Percentiles rank a stretch among this genome's conserved stretches.
These are phyloP conservation scores for Metschnikowia sp. DNA, from an alignment of 805 yeast species.

Conservation along the genomic window DNA sequence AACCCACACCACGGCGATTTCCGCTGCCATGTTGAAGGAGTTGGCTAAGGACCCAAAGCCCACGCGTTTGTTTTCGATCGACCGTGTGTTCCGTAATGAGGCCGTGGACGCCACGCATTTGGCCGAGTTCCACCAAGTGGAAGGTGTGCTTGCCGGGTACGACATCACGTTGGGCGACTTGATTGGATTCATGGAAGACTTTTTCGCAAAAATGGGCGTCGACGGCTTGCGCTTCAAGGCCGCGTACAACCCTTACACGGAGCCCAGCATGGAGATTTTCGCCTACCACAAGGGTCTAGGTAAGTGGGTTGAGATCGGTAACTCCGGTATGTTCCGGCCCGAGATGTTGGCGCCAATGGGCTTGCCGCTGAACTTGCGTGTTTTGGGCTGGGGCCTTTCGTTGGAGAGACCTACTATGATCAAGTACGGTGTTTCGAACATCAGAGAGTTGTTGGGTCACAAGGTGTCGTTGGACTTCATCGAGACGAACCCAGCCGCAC, in stretches of 20 bases:
- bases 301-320: conserved; percentile 99
- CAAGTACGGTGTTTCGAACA: conserved; percentile 91
- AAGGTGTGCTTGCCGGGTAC: conserved; percentile 97
- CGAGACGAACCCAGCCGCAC: conserved; percentile 95
- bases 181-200: conserved; percentile 97
- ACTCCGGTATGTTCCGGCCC: conserved; percentile 99
- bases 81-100: conserved; percentile 98
- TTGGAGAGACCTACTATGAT: conserved; percentile 99
- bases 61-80: conserved; percentile 88
- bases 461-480: conserved; percentile 92
- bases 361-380: conserved; percentile 88
- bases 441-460: conserved; percentile 95
- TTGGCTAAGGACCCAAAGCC: conserved; percentile 89
- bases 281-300: conserved; percentile 93
- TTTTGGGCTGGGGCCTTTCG: conserved; percentile 95
- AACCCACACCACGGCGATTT: conserved; percentile 96
- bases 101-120: conserved; percentile 99
- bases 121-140: conserved; percentile 99
- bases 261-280: conserved; percentile 96
- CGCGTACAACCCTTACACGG: conserved; percentile 98
- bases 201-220: conserved; percentile 97
- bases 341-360: conserved; percentile 99
- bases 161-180: conserved; percentile 91
- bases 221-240: conserved; percentile 94
- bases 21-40: conserved; percentile 81